phyloP scores from a whole-genome alignment of 495 filamentous ascomycete genomes.

The Aspergillus homomorphus region DNA sequence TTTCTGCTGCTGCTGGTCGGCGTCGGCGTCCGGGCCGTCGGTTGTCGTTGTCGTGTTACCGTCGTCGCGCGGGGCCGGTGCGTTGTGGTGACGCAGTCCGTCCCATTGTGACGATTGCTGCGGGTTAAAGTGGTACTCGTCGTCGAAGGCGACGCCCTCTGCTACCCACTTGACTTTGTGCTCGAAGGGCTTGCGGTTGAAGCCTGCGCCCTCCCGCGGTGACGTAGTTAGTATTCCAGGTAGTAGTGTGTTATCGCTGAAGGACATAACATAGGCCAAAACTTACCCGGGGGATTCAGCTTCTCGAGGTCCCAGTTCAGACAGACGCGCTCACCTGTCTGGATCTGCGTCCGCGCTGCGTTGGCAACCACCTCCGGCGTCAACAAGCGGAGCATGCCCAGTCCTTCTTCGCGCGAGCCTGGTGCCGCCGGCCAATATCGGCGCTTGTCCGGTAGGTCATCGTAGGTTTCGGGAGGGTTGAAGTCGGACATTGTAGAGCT shows the following conservation, averaged over 20 bases:
- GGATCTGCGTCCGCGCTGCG: conserved; percentile 46
- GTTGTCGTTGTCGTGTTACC: conserved; percentile 12
- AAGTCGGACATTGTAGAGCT: conserved; percentile 23
- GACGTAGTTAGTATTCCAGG: not conserved
- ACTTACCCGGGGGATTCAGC: conserved; percentile 41
- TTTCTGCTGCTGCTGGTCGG: no score
- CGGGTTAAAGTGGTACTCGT: conserved; percentile 71
- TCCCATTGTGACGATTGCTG: conserved; percentile 79
- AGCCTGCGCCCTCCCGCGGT: conserved; percentile 33
- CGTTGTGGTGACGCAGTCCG: conserved; percentile 60
- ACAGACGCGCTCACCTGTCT: conserved; percentile 47
- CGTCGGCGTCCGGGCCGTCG: conserved; percentile 33
- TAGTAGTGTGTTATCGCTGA: not conserved
- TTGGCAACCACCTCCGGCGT: conserved; percentile 47
- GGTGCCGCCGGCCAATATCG: conserved; percentile 46
- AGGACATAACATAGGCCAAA: not conserved
- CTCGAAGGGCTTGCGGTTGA: conserved; percentile 54
- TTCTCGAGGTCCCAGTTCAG: conserved; percentile 53
- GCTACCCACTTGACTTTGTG: conserved; percentile 53
- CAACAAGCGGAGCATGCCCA: conserved; percentile 52
- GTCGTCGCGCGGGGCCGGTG: conserved; percentile 24
- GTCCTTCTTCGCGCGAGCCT: conserved; percentile 47
- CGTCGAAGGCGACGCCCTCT: conserved; percentile 56
- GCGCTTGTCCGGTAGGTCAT: conserved; percentile 49
- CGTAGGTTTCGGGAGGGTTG: conserved; percentile 37